Percentiles rank a stretch among this genome's conserved stretches.
Evolutionary conservation across 208 protist species (phyloP).

Genomic region (Leptomonas pyrrhocoris): DNA sequence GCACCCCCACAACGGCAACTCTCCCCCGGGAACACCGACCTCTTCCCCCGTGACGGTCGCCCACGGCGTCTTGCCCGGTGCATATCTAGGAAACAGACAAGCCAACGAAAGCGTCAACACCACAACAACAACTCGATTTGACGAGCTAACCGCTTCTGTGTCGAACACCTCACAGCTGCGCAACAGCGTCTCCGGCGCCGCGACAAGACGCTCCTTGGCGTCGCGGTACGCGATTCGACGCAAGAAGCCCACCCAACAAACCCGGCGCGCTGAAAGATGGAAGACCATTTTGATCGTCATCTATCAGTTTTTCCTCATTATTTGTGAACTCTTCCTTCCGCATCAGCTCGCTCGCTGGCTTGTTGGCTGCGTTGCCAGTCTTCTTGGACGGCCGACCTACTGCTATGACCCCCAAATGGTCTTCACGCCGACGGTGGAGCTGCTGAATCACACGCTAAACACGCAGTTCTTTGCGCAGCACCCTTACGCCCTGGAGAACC

Average conservation of each 20-base stretch:
- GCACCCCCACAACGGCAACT: not conserved
- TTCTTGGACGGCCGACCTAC: constrained; percentile 45
- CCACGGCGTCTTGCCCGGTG: constrained; percentile 2
- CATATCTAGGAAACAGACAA: not conserved
- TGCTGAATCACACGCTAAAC: constrained; percentile 46
- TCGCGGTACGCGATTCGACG: constrained; percentile 51
- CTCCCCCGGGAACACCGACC: not conserved
- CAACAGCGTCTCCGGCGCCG: not conserved
- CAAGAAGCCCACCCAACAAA: not conserved
- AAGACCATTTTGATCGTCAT: constrained; percentile 24
- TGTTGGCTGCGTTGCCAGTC: constrained; percentile 29
- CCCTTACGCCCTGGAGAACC: constrained; percentile 33
- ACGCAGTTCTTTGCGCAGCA: constrained; percentile 31
- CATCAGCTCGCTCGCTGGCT: constrained; percentile 37
- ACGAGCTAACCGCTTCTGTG: not conserved
- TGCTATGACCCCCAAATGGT: constrained; percentile 41
- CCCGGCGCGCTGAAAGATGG: constrained; percentile 3
- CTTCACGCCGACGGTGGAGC: constrained; percentile 34
- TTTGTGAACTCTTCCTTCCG: constrained; percentile 46
- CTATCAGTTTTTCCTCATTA: constrained; percentile 49
- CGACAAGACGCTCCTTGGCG: constrained; percentile 38
- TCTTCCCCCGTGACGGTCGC: constrained; percentile 6
- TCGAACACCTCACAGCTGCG: constrained; percentile 6
- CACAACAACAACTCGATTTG: not conserved
- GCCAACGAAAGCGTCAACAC: not conserved